A percentile compares a stretch with the other conserved stretches of the same genome.
phyloP scores from a whole-genome alignment of 2,329 filamentous ascomycete genomes.

The Dactylonectria estremocensis region DNA sequence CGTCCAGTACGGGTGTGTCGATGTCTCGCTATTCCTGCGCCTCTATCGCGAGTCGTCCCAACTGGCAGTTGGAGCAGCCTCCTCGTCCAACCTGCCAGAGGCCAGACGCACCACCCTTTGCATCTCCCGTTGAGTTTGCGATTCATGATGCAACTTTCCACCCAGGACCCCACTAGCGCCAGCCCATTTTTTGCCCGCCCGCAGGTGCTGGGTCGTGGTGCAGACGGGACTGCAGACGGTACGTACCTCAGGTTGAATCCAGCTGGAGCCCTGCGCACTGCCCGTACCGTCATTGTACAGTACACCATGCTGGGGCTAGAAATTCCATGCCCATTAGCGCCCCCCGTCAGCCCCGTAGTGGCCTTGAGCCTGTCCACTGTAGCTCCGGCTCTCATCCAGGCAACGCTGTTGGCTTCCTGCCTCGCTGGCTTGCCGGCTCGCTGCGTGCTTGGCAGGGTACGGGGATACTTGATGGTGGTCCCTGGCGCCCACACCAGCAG shows the following conservation, averaged over 20 bases:
- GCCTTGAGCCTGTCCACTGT: conserved; percentile 37
- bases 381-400: conserved; percentile 42
- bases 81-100: neutral
- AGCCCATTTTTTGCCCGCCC: conserved; percentile 41
- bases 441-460: conserved; percentile 13
- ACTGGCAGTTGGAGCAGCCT: conserved; percentile 5
- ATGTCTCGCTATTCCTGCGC: neutral
- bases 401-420: conserved; percentile 17
- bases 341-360: conserved; percentile 46
- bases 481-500: conserved; percentile 33
- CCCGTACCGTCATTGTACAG: conserved; percentile 28
- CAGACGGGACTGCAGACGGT: too few species aligned
- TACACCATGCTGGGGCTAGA: conserved; percentile 26
- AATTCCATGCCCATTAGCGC: conserved; percentile 34
- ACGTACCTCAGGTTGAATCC: conserved; percentile 19
- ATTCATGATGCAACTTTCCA: conserved; percentile 43
- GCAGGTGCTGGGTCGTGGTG: conserved; percentile 3
- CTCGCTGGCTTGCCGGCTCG: conserved; percentile 8
- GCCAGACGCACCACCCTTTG: neutral
- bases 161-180: conserved; percentile 44
- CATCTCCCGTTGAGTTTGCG: conserved; percentile 24
- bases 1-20: conserved; percentile 31
- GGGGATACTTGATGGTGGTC: conserved; percentile 22
- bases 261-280: conserved; percentile 26
- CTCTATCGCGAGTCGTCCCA: neutral